Evolutionary conservation across 805 yeast genomes (phyloP), one percentile per base, ranked within the genome.

Genomic region (Suhomyces xylopsoci): DNA sequence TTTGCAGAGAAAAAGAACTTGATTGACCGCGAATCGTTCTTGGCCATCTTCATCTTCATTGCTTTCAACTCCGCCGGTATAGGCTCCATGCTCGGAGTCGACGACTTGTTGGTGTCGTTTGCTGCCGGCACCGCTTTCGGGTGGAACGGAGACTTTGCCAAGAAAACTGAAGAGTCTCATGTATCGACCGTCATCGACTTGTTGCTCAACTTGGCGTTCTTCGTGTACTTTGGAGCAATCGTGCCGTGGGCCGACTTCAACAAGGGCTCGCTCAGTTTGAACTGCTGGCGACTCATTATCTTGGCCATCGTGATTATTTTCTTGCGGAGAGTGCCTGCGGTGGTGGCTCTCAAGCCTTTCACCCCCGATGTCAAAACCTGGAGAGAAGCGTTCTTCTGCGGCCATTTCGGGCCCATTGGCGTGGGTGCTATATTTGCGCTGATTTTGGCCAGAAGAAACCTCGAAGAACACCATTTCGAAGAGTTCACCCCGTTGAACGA

Each of bases 391-490:
- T 66, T 91, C 3, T 92, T 92, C 68, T 90, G 96, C 67, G 97
- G 97, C 19, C 97, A 91, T 71, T 91, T 92, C 68, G 97, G 97
- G 15, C 97, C 97, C 1, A 89, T 92, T 63, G 97, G 97, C 47
- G 97, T 91, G 20, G 97, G 97, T 53, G 96, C 96, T 1, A 77
- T 91, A 7, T 90, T 88, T 68, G 93, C 94, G 42, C 85, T 89
- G 5, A 84, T 91, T 48, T 74, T 90, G 56, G 90, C 96, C 0
- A 81, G 93, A 55, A 81, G 83, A 8, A 87, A 85, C 55, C 70
- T 88, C 50, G 96, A 89, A 63, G 74, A 69, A 7, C 69, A 68
- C 56, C 73, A 70, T 53, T 71, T 75, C 15, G 74, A 80, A 20
- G 81, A 79, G 25, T 81, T 80, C 40, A 83, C 88, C 0, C 93